Conservation (phyloP, 1,284 basidiomycete genomes). For the Trichosporon sp. region DNA sequence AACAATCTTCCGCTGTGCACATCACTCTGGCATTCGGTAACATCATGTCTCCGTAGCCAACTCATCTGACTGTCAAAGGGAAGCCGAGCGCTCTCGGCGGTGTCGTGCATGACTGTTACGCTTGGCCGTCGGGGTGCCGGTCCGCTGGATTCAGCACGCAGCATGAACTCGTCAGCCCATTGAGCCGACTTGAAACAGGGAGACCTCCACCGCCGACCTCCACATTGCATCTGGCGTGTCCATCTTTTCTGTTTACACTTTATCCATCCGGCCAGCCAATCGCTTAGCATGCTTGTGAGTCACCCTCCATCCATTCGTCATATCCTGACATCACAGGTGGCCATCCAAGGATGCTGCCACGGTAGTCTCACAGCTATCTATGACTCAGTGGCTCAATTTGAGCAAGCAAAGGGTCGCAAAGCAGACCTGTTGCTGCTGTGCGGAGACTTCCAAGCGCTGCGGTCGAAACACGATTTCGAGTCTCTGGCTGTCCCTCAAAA, state of each 20-base stretch:
- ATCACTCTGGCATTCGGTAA: no score
- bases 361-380: slow-evolving; percentile 85
- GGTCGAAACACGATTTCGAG: slow-evolving; percentile 78
- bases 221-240: not conserved
- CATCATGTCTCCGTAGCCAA: no score
- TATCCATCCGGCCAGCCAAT: not conserved
- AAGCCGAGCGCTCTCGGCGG: no score
- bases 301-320: not conserved
- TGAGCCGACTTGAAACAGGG: no score
- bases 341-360: slow-evolving; percentile 93
- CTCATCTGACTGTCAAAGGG: no score
- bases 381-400: slow-evolving; percentile 62
- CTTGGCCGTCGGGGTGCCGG: no score
- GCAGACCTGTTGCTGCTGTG: slow-evolving; percentile 78
- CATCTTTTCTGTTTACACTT: not conserved
- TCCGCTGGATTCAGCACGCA: no score
- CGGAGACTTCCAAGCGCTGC: slow-evolving; percentile 86
- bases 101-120: no score
- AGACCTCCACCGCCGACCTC: not conserved
- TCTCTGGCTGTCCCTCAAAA: slow-evolving; percentile 89
- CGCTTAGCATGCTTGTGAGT: not conserved
- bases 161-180: not conserved
- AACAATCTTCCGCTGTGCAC: no score
- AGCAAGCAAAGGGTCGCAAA: slow-evolving; percentile 58
- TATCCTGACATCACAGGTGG: slow-evolving; percentile 55